Base-by-base conservation (phyloP, 78 protist genomes). In the Isochrysis galbana region DNA sequence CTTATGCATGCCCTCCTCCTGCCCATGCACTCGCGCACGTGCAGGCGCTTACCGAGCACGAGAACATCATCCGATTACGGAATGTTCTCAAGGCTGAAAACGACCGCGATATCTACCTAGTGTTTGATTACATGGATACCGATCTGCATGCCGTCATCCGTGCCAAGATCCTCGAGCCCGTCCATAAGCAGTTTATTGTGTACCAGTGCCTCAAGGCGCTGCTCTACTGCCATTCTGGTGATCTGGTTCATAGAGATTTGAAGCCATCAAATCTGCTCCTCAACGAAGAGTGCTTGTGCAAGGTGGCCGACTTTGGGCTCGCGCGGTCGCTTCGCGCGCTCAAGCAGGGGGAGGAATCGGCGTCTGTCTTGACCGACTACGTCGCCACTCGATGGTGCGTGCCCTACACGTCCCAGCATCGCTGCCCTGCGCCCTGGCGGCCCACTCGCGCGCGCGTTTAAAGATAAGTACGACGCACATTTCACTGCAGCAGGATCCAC, bases 101-200 rank as follows among this genome's bases (percentile, higher is more conserved):
- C 92, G 99, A 98, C 95, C 89, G 94, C 42, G 99, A 99, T 82
- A 98, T 99, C 70, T 99, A 99, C 96, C 94, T 99, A 19, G 96
- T 97, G 42, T 99, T 99, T 89, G 99, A 98, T 93, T 94, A 84
- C 61, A 70, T 41, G 88, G 99, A 97, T 38, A 98, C 99, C 5
- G 99, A 98, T 86, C 96, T 98, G 38, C 99, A 98, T 92, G 98
- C 98, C 0, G 99, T 98, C 21, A 98, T 99, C 70, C 96, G 99
- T 26, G 98, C 99, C 25, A 96, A 95, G 89, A 98, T 99, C 48
- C 94, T 99, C 38, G 99, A 97, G 91, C 98, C 96, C 34, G 95
- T 99, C 39, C 99, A 99, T 96, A 99, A 97, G 90, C 98, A 94
- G 87, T 96, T 94, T 93, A 96, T 98, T 90, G 94, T 99, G 48